These are phyloP conservation scores for Talaromyces funiculosus DNA, from an alignment of 2,329 filamentous ascomycete genomes.

Conservation along the genomic window DNA sequence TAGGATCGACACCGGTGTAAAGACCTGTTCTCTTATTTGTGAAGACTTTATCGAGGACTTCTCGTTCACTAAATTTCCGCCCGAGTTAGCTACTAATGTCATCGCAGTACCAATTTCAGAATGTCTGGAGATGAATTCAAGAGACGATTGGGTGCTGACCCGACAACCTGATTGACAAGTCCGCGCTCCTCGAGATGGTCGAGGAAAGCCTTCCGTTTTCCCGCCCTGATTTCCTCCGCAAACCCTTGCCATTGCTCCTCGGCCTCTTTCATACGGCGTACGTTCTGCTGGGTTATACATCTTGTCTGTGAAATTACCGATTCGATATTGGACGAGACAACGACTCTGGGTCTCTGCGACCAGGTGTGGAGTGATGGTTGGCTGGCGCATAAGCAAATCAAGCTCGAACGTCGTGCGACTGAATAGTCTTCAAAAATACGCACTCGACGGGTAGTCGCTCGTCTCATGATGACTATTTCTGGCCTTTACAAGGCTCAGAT, in stretches of 20 bases:
- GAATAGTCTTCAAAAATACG: conserved; percentile 2
- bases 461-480: not conserved
- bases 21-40: conserved; percentile 43
- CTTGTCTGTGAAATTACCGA: conserved; percentile 22
- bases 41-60: conserved; percentile 40
- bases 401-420: not conserved
- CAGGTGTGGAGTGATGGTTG: not conserved
- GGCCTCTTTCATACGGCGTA: conserved; percentile 35
- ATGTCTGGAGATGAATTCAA: not conserved
- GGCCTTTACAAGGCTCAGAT: not conserved
- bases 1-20: conserved; percentile 47
- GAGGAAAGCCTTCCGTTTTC: conserved; percentile 40
- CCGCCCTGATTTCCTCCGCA: conserved; percentile 39
- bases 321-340: not conserved
- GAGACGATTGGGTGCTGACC: conserved; percentile 19
- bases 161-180: conserved; percentile 43
- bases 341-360: not conserved
- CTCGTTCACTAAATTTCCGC: conserved; percentile 31
- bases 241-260: conserved; percentile 35
- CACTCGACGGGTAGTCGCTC: conserved; percentile 2
- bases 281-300: conserved; percentile 34
- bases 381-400: conserved; percentile 2
- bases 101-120: not conserved
- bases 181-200: conserved; percentile 43
- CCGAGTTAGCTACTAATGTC: conserved; percentile 13